Evolutionary conservation across 345 rosid genomes (phyloP).

Genomic region (Aegle marmelos): DNA sequence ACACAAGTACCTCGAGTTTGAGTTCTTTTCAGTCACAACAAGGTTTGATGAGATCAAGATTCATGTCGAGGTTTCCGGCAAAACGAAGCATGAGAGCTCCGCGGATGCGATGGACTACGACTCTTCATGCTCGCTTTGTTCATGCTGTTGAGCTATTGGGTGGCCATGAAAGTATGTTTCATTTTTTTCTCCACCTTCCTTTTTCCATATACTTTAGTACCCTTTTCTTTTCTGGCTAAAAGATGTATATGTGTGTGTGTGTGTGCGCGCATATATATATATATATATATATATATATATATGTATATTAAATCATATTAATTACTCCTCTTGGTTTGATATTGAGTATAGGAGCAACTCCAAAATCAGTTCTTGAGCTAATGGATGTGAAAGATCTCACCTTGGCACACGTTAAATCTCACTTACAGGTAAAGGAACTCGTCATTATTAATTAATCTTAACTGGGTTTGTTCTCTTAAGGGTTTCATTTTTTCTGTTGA

Average conservation of each 20-base stretch:
- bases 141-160: constrained; percentile 98
- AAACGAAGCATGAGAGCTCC: constrained; percentile 71
- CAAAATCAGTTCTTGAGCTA: constrained; percentile 96
- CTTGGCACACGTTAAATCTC: constrained; percentile 97
- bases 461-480: neutral
- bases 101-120: constrained; percentile 95
- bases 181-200: neutral
- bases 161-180: constrained; percentile 90
- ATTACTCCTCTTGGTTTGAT: constrained; percentile 3
- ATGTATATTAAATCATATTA: constrained; percentile 10
- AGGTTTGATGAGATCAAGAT: constrained; percentile 62
- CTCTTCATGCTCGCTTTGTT: constrained; percentile 96
- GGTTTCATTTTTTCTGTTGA: constrained; percentile 16
- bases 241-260: too few species aligned
- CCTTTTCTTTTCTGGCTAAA: neutral
- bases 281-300: too few species aligned
- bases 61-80: constrained; percentile 58
- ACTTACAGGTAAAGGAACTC: constrained; percentile 66
- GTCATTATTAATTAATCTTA: neutral
- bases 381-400: constrained; percentile 99
- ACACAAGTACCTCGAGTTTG: constrained; percentile 23
- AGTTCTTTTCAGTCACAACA: constrained; percentile 41
- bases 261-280: too few species aligned
- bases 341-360: constrained; percentile 74
- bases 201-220: neutral